Percentiles rank a stretch among this genome's conserved stretches.
phyloP scores from a whole-genome alignment of 345 rosid species.

The Eucalyptus dawsonii region DNA sequence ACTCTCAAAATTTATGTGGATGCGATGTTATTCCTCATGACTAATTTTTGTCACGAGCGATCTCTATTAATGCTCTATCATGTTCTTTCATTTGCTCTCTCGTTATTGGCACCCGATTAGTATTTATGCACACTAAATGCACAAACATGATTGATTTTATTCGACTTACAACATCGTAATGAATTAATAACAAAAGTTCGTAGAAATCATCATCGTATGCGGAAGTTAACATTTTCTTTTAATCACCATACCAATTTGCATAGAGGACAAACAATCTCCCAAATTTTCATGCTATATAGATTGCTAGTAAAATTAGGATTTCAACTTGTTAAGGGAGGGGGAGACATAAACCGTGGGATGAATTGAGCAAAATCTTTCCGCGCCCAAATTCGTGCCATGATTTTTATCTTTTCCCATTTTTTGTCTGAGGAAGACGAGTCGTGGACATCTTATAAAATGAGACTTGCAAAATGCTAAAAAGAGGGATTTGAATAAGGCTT shows the following conservation, averaged over 20 bases:
- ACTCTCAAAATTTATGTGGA: background rate
- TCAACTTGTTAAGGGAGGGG: background rate
- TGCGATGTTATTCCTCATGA: background rate
- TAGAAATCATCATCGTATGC: background rate
- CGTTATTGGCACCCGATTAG: background rate
- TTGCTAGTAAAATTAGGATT: background rate
- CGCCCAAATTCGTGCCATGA: background rate
- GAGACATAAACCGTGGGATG: background rate
- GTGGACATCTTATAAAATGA: background rate
- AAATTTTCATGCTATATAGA: background rate
- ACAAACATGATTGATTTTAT: background rate
- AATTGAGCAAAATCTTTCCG: too few species aligned
- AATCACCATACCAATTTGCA: background rate
- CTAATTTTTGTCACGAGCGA: background rate
- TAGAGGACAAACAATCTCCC: background rate
- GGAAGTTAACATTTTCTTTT: background rate
- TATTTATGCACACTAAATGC: background rate
- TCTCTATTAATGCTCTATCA: background rate
- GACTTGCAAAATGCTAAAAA: background rate
- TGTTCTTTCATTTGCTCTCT: background rate
- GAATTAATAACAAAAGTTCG: background rate
- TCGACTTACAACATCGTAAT: rapidly evolving
- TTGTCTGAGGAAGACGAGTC: background rate
- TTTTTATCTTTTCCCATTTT: background rate
- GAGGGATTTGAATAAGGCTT: background rate